Evolutionary conservation across 352 stramenopile species (phyloP), one percentile per base, ranked within the genome.

Genomic region (Globisporangium nunn): DNA sequence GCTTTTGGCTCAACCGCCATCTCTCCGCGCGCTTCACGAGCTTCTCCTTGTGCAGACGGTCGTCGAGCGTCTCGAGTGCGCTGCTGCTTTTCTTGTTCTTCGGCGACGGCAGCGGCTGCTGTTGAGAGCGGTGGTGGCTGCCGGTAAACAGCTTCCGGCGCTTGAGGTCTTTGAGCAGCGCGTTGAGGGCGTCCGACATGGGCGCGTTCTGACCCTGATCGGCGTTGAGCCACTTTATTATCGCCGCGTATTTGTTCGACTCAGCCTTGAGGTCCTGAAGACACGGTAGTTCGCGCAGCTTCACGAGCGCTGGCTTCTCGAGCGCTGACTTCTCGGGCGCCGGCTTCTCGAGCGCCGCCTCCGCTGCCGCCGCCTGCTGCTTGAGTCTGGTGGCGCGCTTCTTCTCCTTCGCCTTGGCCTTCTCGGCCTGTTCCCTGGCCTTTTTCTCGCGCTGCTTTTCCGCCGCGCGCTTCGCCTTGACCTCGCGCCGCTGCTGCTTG

Each of bases 181-280:
- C 37, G 14, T 60, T 59, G 37, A 81, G 54, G 17, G 74, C 67
- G 0, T 49, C 14, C 23, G 79, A 64, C 7, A 63, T 66, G 5
- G 68, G 49, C 17, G 60, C 41, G 59, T 89, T 71, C 43, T 77
- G 72, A 23, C 68, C 66, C 28, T 75, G 60, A 39, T 89, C 76
- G 30, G 50, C 29, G 57, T 86, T 70, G 45, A 89, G 55, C 79
- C 79, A 89, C 54, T 73, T 74, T 23, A 74, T 54, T 6, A 89
- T 51, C 28, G 48, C 63, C 2, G 59, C 58, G 59, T 78, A 85
- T 50, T 89, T 89, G 35, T 59, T 74, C 12, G 70, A 72, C 2
- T 64, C 68, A 17, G 59, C 53, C 15, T 46, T 47, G 10, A 89
- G 52, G 23, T 58, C 56, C 41, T 75, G 58, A 40, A 82, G 72